A percentile compares a stretch with the other conserved stretches of the same genome.
Evolutionary conservation across 2,329 filamentous ascomycete genomes (phyloP).

Genomic region (Dichotomopilus funicola): DNA sequence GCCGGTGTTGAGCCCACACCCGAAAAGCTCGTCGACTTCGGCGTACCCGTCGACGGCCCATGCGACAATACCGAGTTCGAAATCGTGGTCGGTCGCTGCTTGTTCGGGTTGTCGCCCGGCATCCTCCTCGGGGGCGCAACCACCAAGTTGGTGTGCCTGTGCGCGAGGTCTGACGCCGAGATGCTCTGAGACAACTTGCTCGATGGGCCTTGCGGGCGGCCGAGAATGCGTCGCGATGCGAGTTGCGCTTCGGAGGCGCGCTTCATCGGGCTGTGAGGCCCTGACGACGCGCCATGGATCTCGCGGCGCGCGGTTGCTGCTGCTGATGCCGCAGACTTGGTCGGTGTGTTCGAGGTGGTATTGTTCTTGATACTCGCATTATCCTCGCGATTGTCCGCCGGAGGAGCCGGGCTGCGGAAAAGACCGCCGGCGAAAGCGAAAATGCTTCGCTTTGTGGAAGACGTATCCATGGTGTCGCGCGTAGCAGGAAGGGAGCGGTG

Average conservation of each 20-base stretch:
- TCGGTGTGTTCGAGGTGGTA: background rate
- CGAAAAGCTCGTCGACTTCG: slow-evolving; percentile 26
- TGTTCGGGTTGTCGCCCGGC: slow-evolving; percentile 27
- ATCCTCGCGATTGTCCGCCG: slow-evolving; percentile 14
- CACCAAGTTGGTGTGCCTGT: slow-evolving; percentile 9
- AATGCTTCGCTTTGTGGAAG: slow-evolving; percentile 23
- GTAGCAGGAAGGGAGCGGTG: slow-evolving; percentile 1
- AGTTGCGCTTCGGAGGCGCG: slow-evolving; percentile 30
- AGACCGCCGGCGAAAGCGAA: slow-evolving; percentile 20
- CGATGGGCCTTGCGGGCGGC: slow-evolving; percentile 29
- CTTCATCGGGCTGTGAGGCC: slow-evolving; percentile 29
- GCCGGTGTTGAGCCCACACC: slow-evolving; percentile 26
- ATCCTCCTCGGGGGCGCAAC: slow-evolving; percentile 17
- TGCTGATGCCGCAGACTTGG: slow-evolving; percentile 9
- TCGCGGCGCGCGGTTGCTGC: slow-evolving; percentile 17
- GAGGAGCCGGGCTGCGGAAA: slow-evolving; percentile 18
- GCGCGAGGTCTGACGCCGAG: slow-evolving; percentile 21
- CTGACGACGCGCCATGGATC: slow-evolving; percentile 22
- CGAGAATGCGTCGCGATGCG: slow-evolving; percentile 31
- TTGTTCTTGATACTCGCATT: background rate
- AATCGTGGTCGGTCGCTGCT: slow-evolving; percentile 10
- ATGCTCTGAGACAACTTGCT: slow-evolving; percentile 26
- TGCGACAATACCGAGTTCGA: slow-evolving; percentile 15
- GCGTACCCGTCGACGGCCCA: slow-evolving; percentile 12
- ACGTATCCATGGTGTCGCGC: slow-evolving; percentile 22